A percentile compares a stretch with the other conserved stretches of the same genome.
phyloP scores from a whole-genome alignment of 192 early-diverging fungal genomes.

The Backusella psychrophila region DNA sequence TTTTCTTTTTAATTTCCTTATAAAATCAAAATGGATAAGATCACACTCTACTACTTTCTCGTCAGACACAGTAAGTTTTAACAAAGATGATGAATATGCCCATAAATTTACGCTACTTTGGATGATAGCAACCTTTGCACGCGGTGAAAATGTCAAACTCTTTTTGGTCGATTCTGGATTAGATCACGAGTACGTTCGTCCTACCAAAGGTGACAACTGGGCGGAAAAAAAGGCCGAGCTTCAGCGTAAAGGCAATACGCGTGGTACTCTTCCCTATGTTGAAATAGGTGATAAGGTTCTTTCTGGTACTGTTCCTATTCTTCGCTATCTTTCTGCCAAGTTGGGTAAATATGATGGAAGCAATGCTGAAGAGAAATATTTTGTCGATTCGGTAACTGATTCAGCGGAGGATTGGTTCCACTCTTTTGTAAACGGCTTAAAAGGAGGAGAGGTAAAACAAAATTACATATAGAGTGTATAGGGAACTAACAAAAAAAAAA shows the following conservation, averaged over 20 bases:
- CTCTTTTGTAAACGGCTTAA: background rate
- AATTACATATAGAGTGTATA: no score
- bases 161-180: background rate
- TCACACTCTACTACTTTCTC: background rate
- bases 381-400: background rate
- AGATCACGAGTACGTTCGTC: background rate
- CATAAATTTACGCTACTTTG: background rate
- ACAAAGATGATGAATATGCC: background rate
- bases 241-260: background rate
- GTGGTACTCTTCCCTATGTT: background rate
- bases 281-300: background rate
- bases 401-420: background rate
- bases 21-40: background rate
- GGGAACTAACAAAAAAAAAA: background rate
- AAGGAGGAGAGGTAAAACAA: background rate
- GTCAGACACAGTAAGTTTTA: background rate
- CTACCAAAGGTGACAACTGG: background rate
- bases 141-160: constrained; percentile 3
- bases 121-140: background rate
- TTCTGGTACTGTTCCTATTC: background rate
- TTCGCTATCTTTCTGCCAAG: constrained; percentile 1
- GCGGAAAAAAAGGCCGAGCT: background rate
- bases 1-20: background rate
- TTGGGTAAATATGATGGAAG: background rate
- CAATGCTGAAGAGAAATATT: background rate